These are phyloP conservation scores for Suhomyces sp. DNA, from an alignment of 805 yeast genomes.

Conservation along the genomic window DNA sequence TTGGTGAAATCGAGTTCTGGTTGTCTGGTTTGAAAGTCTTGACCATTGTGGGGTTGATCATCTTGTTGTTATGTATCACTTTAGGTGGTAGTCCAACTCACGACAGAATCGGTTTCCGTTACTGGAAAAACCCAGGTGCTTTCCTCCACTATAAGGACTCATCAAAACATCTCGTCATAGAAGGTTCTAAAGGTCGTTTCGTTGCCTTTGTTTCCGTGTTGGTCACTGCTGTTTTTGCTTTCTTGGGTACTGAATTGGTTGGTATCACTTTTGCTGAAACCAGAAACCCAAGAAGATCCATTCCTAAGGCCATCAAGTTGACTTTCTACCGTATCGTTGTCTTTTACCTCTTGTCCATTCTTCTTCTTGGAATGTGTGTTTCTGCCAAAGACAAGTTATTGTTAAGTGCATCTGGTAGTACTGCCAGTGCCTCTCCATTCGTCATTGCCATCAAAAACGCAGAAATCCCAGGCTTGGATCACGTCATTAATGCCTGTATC, in stretches of 20 bases:
- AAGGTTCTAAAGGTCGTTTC: constrained; percentile 53
- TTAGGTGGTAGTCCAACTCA: constrained; percentile 78
- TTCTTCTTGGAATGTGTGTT: constrained; percentile 68
- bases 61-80: constrained; percentile 62
- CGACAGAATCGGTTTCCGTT: constrained; percentile 72
- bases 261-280: constrained; percentile 78
- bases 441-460: constrained; percentile 77
- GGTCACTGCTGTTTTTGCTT: constrained; percentile 68
- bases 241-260: constrained; percentile 66
- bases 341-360: constrained; percentile 61
- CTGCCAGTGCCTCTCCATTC: constrained; percentile 79
- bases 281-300: constrained; percentile 58
- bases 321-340: constrained; percentile 64
- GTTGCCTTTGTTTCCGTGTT: constrained; percentile 62
- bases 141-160: constrained; percentile 48
- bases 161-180: constrained; percentile 32
- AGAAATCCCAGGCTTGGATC: constrained; percentile 63
- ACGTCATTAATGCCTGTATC: constrained; percentile 75
- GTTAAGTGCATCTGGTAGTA: constrained; percentile 49
- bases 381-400: constrained; percentile 55
- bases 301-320: constrained; percentile 70
- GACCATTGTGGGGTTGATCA: constrained; percentile 64
- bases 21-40: constrained; percentile 63
- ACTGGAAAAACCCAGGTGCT: constrained; percentile 71
- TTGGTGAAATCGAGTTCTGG: constrained; percentile 47